phyloP scores from a whole-genome alignment of 352 stramenopile genomes.

The Phytophthora ramorum region DNA sequence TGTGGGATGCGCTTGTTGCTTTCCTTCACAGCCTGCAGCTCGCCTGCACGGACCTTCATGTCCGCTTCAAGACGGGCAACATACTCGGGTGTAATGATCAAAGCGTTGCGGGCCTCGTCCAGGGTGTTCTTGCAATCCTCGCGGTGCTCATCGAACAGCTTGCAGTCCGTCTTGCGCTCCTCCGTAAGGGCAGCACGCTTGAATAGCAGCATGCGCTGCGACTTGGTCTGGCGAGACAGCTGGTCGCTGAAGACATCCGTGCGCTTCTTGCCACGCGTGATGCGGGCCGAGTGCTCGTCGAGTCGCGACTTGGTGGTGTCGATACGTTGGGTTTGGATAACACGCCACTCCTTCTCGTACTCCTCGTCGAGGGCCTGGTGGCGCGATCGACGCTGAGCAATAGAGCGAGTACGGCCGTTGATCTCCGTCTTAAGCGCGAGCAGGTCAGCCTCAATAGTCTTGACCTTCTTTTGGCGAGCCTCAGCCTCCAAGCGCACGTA shows the following conservation, averaged over 20 bases:
- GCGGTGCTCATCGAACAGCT: conserved; percentile 86
- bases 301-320: conserved; percentile 70
- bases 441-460: conserved; percentile 81
- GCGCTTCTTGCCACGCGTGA: conserved; percentile 84
- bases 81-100: conserved; percentile 87
- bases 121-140: conserved; percentile 84
- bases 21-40: conserved; percentile 78
- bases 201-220: conserved; percentile 87
- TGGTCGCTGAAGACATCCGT: conserved; percentile 86
- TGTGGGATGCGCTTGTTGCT: conserved; percentile 87
- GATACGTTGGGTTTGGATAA: conserved; percentile 70
- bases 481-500: conserved; percentile 77
- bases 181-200: conserved; percentile 88
- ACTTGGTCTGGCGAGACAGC: conserved; percentile 81
- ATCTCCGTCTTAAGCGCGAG: conserved; percentile 85
- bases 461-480: conserved; percentile 86
- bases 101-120: conserved; percentile 71
- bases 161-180: conserved; percentile 81
- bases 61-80: conserved; percentile 83
- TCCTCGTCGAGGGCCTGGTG: conserved; percentile 82
- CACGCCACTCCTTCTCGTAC: conserved; percentile 88
- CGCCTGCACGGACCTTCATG: conserved; percentile 83
- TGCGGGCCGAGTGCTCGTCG: conserved; percentile 69
- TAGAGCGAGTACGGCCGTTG: conserved; percentile 66
- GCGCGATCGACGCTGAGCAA: conserved; percentile 75